These are phyloP conservation scores for Exserohilum rostratum DNA, from an alignment of 2,329 filamentous ascomycete species.

Conservation along the genomic window DNA sequence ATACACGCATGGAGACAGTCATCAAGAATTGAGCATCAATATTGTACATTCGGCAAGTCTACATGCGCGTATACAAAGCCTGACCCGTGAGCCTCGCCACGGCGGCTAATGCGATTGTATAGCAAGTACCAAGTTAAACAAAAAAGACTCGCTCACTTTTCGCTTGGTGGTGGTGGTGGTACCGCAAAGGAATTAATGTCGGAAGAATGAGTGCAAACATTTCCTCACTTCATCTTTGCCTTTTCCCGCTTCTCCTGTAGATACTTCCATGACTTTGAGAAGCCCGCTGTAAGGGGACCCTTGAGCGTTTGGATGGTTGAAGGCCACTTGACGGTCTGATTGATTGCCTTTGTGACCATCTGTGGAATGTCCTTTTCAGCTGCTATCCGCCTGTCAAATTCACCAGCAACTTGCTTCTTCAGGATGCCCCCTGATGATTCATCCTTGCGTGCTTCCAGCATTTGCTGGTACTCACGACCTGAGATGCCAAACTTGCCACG, in stretches of 20 bases:
- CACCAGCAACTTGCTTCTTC: constrained; percentile 75
- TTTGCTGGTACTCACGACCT: constrained; percentile 78
- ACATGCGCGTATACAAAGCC: constrained; percentile 23
- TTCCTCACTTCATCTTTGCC: constrained; percentile 40
- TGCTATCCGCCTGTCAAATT: constrained; percentile 86
- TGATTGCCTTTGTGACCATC: constrained; percentile 77
- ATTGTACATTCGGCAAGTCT: not conserved
- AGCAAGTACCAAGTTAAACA: constrained; percentile 5
- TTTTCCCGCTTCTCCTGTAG: constrained; percentile 74
- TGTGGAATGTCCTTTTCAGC: constrained; percentile 72
- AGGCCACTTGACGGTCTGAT: constrained; percentile 89
- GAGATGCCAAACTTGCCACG: constrained; percentile 89
- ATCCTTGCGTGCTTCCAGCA: constrained; percentile 79
- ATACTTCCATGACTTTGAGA: constrained; percentile 74
- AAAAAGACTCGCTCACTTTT: constrained; percentile 13
- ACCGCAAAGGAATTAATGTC: constrained; percentile 25
- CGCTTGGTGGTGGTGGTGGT: constrained; percentile 24
- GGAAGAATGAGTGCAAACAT: not conserved
- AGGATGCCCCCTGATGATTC: constrained; percentile 68
- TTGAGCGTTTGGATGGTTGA: constrained; percentile 88
- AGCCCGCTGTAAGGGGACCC: constrained; percentile 78
- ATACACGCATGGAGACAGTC: not conserved
- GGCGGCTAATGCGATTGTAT: constrained; percentile 19
- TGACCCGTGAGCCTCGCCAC: constrained; percentile 26
- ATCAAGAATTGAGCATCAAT: not conserved